Conservation (phyloP, 2,329 filamentous ascomycete genomes). For the Sclerotiophoma versabilis region DNA sequence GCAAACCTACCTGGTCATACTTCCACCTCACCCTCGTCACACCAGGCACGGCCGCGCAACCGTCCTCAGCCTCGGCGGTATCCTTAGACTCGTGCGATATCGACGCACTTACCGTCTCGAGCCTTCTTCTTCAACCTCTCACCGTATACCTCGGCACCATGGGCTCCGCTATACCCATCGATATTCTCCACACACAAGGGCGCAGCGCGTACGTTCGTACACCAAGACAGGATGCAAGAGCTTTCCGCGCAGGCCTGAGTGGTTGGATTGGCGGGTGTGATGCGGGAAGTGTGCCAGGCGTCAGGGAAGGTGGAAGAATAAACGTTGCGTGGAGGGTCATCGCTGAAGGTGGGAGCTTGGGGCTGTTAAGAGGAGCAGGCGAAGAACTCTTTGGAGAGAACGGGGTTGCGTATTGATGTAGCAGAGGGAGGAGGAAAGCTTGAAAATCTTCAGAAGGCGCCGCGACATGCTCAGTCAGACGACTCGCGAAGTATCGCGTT, state of each 20-base stretch:
- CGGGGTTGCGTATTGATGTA: conserved; percentile 7
- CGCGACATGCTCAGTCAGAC: no score
- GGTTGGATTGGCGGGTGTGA: conserved; percentile 38
- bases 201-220: conserved; percentile 34
- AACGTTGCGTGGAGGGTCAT: conserved; percentile 40
- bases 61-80: neutral
- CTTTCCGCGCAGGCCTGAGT: conserved; percentile 30
- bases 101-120: conserved; percentile 68
- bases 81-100: conserved; percentile 40
- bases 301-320: conserved; percentile 21
- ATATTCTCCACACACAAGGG: conserved; percentile 65
- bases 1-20: conserved; percentile 51
- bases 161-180: conserved; percentile 71
- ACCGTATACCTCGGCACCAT: conserved; percentile 73
- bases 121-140: conserved; percentile 70
- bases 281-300: conserved; percentile 29
- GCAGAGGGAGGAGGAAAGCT: neutral
- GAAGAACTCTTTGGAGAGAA: conserved; percentile 2
- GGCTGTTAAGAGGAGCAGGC: conserved; percentile 11
- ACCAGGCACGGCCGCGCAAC: conserved; percentile 11
- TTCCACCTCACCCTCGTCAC: conserved; percentile 50
- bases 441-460: no score
- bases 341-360: conserved; percentile 21
- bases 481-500: no score
- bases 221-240: conserved; percentile 35